A percentile compares a stretch with the other conserved stretches of the same genome.
Evolutionary conservation across 2,329 filamentous ascomycete species (phyloP).

Genomic region (Sporothrix phasma): DNA sequence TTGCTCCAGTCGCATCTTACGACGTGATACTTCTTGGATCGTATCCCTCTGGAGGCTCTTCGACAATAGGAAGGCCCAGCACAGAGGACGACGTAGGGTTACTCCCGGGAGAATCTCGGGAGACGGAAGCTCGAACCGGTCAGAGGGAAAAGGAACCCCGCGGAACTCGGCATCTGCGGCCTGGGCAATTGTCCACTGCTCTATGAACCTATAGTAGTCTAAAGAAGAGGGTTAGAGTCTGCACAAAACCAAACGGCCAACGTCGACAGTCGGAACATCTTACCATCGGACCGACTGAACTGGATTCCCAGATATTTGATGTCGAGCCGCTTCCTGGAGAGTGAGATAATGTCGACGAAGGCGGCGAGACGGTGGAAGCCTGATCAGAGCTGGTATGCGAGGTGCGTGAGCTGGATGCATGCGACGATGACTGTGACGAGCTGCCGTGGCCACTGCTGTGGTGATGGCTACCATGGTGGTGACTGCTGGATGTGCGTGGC

Average conservation of each 20-base stretch:
- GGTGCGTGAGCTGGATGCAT: slow-evolving; percentile 12
- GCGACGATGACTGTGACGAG: slow-evolving; percentile 12
- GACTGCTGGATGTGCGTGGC: slow-evolving; percentile 20
- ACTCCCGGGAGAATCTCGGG: slow-evolving; percentile 33
- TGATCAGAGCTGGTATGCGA: slow-evolving; percentile 16
- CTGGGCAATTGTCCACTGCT: slow-evolving; percentile 37
- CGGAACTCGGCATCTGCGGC: slow-evolving; percentile 37
- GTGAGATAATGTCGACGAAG: slow-evolving; percentile 14
- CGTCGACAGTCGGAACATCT: slow-evolving; percentile 9
- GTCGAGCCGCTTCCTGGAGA: slow-evolving; percentile 27
- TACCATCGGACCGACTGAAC: slow-evolving; percentile 39
- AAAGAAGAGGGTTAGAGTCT: slow-evolving; percentile 9
- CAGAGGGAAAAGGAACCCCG: slow-evolving; percentile 35
- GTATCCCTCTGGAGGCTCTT: slow-evolving; percentile 22
- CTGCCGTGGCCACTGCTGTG: slow-evolving; percentile 21
- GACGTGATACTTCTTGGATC: background rate
- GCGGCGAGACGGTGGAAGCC: slow-evolving; percentile 3
- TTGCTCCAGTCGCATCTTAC: background rate
- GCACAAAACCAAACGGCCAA: no score
- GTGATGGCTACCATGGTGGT: background rate
- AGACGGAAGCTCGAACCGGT: slow-evolving; percentile 38
- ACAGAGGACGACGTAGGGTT: slow-evolving; percentile 15
- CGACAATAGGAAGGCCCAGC: slow-evolving; percentile 23
- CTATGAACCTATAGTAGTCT: slow-evolving; percentile 39
- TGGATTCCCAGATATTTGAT: slow-evolving; percentile 41